Evolutionary conservation across 306 rosid genomes (phyloP).

Genomic region (Cicer bijugum): DNA sequence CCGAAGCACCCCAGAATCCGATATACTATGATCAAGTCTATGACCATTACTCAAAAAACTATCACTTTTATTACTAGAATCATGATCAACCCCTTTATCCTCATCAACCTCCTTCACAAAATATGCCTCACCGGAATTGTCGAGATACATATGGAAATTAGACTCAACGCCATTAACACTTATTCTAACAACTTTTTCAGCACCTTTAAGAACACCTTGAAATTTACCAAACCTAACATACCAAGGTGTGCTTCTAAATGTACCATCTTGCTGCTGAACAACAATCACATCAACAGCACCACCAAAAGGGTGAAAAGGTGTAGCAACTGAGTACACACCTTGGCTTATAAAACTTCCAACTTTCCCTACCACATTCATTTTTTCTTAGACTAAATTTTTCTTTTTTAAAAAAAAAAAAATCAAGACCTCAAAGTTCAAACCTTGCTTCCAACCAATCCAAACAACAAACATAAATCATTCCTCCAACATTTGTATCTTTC

Average conservation of each 20-base stretch:
- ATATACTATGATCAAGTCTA: conserved; percentile 66
- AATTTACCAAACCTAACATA: conserved; percentile 94
- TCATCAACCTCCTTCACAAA: conserved; percentile 73
- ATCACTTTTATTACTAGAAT: conserved; percentile 41
- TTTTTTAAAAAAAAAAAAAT: neutral
- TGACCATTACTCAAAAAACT: conserved; percentile 43
- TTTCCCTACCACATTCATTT: conserved; percentile 90
- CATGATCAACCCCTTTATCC: conserved; percentile 49
- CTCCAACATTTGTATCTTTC: conserved; percentile 40
- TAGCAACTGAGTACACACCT: conserved; percentile 94
- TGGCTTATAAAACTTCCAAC: conserved; percentile 84
- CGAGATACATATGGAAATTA: conserved; percentile 89
- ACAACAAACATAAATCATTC: conserved; percentile 40
- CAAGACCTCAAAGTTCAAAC: conserved; percentile 40
- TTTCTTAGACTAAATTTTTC: conserved; percentile 12
- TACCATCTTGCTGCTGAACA: conserved; percentile 95
- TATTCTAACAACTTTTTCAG: conserved; percentile 76
- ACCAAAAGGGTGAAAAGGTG: conserved; percentile 97
- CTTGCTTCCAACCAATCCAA: conserved; percentile 38
- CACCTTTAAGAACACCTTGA: conserved; percentile 94
- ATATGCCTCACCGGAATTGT: conserved; percentile 94
- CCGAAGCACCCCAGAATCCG: conserved; percentile 61
- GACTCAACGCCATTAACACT: conserved; percentile 83
- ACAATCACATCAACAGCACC: conserved; percentile 97
- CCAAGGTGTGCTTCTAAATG: conserved; percentile 92